A percentile compares a stretch with the other conserved stretches of the same genome.
Conservation (phyloP, 2,329 filamentous ascomycete genomes). For the Escovopsis sp. region DNA sequence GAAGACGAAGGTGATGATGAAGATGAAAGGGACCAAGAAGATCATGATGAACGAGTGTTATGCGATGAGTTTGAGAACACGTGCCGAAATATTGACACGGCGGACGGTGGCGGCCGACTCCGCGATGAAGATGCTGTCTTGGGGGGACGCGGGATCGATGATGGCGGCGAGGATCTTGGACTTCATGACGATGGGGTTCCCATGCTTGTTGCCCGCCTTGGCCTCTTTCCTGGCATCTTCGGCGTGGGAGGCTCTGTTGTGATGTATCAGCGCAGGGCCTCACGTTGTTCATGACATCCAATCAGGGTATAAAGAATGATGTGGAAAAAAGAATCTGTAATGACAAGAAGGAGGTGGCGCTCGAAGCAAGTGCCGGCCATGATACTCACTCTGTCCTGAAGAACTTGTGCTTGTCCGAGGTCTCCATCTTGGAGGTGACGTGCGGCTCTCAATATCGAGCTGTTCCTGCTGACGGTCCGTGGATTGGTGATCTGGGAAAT, state of each 20-base stretch:
- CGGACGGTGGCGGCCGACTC: conserved; percentile 75
- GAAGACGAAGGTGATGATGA: no score
- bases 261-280: no score
- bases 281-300: no score
- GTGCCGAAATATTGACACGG: conserved; percentile 59
- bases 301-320: no score
- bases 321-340: no score
- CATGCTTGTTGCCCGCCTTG: conserved; percentile 62
- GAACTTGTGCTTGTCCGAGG: conserved; percentile 64
- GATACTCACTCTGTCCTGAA: conserved; percentile 85
- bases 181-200: conserved; percentile 62
- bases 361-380: no score
- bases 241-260: conserved; percentile 3
- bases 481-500: no score
- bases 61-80: conserved; percentile 3
- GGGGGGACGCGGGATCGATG: conserved; percentile 46
- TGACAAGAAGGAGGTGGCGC: no score
- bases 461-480: no score
- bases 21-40: no score
- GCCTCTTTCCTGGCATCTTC: conserved; percentile 41
- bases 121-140: conserved; percentile 55
- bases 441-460: neutral
- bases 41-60: no score
- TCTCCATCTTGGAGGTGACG: conserved; percentile 41
- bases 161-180: conserved; percentile 74